Percentiles rank a stretch among this genome's conserved stretches.
Conservation (phyloP, 805 yeast species). For the Lipomyces oligophaga region DNA sequence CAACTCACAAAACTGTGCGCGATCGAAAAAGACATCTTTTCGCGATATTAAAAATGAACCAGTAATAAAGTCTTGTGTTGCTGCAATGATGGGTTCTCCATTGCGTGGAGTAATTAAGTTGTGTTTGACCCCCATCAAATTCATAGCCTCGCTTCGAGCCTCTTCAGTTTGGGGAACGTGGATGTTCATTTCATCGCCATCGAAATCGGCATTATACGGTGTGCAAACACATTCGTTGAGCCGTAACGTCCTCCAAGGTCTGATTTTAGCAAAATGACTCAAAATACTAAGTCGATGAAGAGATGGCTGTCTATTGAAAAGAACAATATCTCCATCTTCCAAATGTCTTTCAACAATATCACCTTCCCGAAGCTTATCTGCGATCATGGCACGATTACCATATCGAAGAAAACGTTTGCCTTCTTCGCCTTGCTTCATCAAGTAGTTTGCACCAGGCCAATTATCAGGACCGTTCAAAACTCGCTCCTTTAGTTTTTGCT, state of each 20-base stretch:
- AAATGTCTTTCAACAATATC: slow-evolving; percentile 95
- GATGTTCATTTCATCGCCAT: slow-evolving; percentile 98
- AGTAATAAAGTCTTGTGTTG: slow-evolving; percentile 98
- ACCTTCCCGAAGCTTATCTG: slow-evolving; percentile 73
- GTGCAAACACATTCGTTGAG: slow-evolving; percentile 98
- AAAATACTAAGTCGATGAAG: slow-evolving; percentile 89
- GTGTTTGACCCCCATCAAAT: slow-evolving; percentile 95
- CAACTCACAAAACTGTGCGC: slow-evolving; percentile 77
- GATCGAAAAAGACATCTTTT: slow-evolving; percentile 88
- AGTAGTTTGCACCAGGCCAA: slow-evolving; percentile 96
- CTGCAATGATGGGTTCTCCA: slow-evolving; percentile 99
- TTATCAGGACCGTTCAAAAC: slow-evolving; percentile 78
- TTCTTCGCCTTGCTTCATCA: slow-evolving; percentile 71
- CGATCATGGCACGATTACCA: slow-evolving; percentile 77
- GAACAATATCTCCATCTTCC: slow-evolving; percentile 93
- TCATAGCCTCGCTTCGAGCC: slow-evolving; percentile 98
- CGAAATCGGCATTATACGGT: slow-evolving; percentile 98
- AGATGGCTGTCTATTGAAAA: slow-evolving; percentile 97
- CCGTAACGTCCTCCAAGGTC: slow-evolving; percentile 98
- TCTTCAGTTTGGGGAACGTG: slow-evolving; percentile 99
- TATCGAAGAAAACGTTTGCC: slow-evolving; percentile 84
- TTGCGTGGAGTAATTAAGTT: slow-evolving; percentile 93
- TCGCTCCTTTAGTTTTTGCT: slow-evolving; percentile 66
- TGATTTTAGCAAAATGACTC: slow-evolving; percentile 90
- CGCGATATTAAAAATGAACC: slow-evolving; percentile 90